A percentile compares a stretch with the other conserved stretches of the same genome.
phyloP scores from a whole-genome alignment of 495 filamentous ascomycete genomes.

The Paragyromitra xinjiangensis region DNA sequence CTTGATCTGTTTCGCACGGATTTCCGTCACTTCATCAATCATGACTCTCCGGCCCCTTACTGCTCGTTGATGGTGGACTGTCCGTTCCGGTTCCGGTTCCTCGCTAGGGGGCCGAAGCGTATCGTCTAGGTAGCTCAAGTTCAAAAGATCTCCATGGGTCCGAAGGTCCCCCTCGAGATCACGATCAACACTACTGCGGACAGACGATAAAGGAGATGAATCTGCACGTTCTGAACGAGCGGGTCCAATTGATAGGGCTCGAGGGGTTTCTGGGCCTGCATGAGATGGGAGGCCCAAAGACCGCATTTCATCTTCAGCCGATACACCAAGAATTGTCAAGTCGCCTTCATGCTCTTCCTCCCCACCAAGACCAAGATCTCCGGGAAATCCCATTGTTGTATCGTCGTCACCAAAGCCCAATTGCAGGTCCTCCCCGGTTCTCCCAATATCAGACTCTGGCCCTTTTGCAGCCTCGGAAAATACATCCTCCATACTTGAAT shows the following conservation, averaged over 20 bases:
- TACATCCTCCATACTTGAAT: slow-evolving; percentile 61
- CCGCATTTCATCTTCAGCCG: slow-evolving; percentile 20
- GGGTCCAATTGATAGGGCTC: slow-evolving; percentile 13
- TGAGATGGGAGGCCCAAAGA: slow-evolving; percentile 14
- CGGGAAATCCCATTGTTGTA: slow-evolving; percentile 67
- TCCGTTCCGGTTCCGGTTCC: slow-evolving; percentile 67
- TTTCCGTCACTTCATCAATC: slow-evolving; percentile 56
- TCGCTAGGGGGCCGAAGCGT: slow-evolving; percentile 65
- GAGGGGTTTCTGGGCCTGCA: slow-evolving; percentile 29
- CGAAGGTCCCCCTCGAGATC: slow-evolving; percentile 69
- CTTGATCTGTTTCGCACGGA: slow-evolving; percentile 71
- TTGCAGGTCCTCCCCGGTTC: slow-evolving; percentile 61
- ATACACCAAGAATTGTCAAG: slow-evolving; percentile 39
- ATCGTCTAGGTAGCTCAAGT: slow-evolving; percentile 57
- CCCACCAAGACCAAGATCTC: slow-evolving; percentile 34
- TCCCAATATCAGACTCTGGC: slow-evolving; percentile 63
- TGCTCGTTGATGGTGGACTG: slow-evolving; percentile 62
- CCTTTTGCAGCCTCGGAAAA: slow-evolving; percentile 60
- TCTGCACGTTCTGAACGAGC: slow-evolving; percentile 62
- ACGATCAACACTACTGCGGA: slow-evolving; percentile 62
- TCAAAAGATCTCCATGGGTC: slow-evolving; percentile 62
- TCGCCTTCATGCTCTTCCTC: slow-evolving; percentile 44
- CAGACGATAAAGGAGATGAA: slow-evolving; percentile 73
- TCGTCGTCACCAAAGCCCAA: slow-evolving; percentile 70
- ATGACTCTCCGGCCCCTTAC: slow-evolving; percentile 62